Evolutionary conservation across 2,329 filamentous ascomycete genomes (phyloP).

Genomic region (Hypoxylon sp.): DNA sequence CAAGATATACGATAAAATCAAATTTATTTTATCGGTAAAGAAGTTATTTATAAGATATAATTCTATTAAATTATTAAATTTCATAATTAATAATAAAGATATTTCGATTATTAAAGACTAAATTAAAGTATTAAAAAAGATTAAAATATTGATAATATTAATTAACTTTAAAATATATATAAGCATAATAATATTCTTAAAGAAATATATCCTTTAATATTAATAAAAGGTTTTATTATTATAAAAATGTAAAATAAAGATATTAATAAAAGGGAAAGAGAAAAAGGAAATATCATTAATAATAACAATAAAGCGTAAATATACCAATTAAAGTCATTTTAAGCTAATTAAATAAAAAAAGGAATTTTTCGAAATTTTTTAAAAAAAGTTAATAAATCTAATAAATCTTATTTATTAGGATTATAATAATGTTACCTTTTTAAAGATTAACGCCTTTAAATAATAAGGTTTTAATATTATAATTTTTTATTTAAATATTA

Average conservation of each 20-base stretch:
- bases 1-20: no score
- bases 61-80: no score
- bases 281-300: not conserved
- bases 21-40: no score
- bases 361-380: not conserved
- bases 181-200: not conserved
- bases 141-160: no score
- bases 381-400: not conserved
- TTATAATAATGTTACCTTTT: not conserved
- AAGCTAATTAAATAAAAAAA: not conserved
- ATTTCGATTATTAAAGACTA: no score
- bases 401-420: not conserved
- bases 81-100: no score
- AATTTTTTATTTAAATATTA: not conserved
- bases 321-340: not conserved
- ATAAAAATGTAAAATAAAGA: not conserved
- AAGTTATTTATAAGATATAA: no score
- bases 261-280: not conserved
- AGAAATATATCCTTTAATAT: not conserved
- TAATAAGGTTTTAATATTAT: not conserved
- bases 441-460: not conserved
- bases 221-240: not conserved
- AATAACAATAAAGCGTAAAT: not conserved
- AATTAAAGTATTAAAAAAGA: no score
- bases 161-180: no score